These are phyloP conservation scores for Paecilomyces formosus DNA, from an alignment of 2,329 filamentous ascomycete genomes.

Conservation along the genomic window DNA sequence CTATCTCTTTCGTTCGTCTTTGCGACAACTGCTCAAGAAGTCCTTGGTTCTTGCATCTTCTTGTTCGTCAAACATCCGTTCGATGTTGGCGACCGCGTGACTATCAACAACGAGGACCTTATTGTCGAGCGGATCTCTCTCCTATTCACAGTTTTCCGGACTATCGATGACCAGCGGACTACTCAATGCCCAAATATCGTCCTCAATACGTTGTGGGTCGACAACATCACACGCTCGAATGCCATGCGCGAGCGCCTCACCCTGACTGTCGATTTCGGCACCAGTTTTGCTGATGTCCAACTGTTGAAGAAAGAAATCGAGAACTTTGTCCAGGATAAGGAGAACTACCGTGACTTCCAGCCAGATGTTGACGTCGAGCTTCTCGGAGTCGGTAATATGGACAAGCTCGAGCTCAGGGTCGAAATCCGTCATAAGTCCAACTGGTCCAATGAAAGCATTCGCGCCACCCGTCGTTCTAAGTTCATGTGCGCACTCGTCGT, in stretches of 20 bases:
- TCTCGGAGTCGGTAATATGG: constrained; percentile 70
- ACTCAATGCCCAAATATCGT: constrained; percentile 83
- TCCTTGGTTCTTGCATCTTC: constrained; percentile 97
- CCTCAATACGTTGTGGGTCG: constrained; percentile 87
- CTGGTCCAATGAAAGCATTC: constrained; percentile 79
- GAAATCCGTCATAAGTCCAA: constrained; percentile 89
- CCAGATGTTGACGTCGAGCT: constrained; percentile 74
- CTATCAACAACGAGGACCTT: constrained; percentile 62
- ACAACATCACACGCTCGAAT: constrained; percentile 85
- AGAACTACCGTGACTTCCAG: constrained; percentile 88
- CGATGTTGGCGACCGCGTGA: constrained; percentile 90
- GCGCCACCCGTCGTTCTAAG: constrained; percentile 76
- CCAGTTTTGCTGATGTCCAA: constrained; percentile 82
- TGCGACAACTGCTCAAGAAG: constrained; percentile 82
- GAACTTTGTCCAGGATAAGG: constrained; percentile 70
- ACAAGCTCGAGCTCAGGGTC: constrained; percentile 76
- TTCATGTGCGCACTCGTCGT: constrained; percentile 92
- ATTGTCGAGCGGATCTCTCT: constrained; percentile 91
- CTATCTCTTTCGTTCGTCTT: constrained; percentile 97
- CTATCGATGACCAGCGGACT: constrained; percentile 72
- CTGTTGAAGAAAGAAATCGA: constrained; percentile 77
- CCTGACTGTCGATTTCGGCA: constrained; percentile 77
- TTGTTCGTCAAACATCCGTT: constrained; percentile 97
- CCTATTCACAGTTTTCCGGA: constrained; percentile 84
- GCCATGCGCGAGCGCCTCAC: constrained; percentile 82